Percentiles rank a stretch among this genome's conserved stretches.
Evolutionary conservation across 345 rosid genomes (phyloP).

Genomic region (Corchorus capsularis): DNA sequence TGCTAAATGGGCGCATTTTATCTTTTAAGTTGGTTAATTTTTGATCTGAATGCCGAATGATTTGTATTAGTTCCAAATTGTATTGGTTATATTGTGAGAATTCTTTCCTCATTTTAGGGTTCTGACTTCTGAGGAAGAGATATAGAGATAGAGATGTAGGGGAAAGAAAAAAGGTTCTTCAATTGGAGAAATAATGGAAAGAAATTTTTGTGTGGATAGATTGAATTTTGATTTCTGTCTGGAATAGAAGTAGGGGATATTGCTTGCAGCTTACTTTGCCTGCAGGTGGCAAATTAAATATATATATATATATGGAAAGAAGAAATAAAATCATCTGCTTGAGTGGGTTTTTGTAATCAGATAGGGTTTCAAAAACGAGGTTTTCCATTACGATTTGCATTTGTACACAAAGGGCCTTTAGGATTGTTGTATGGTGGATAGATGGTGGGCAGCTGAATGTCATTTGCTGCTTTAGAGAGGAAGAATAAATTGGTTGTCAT

Average conservation of each 20-base stretch:
- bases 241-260: background rate
- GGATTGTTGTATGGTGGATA: background rate
- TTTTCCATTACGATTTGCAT: background rate
- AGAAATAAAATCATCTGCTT: background rate
- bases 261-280: background rate
- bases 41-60: background rate
- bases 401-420: background rate
- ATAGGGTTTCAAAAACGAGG: background rate
- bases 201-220: background rate
- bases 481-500: background rate
- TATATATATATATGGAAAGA: background rate
- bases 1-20: background rate
- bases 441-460: background rate
- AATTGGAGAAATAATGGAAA: background rate
- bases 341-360: background rate
- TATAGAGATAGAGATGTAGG: background rate
- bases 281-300: background rate
- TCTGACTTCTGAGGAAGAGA: background rate
- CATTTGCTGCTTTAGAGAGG: background rate
- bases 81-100: background rate
- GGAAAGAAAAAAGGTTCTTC: background rate
- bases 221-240: background rate
- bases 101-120: background rate
- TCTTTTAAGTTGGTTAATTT: constrained; percentile 6
- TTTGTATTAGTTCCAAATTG: background rate